Conservation (phyloP, 2,329 filamentous ascomycete species). For the Ascochyta viciae-villosae region DNA sequence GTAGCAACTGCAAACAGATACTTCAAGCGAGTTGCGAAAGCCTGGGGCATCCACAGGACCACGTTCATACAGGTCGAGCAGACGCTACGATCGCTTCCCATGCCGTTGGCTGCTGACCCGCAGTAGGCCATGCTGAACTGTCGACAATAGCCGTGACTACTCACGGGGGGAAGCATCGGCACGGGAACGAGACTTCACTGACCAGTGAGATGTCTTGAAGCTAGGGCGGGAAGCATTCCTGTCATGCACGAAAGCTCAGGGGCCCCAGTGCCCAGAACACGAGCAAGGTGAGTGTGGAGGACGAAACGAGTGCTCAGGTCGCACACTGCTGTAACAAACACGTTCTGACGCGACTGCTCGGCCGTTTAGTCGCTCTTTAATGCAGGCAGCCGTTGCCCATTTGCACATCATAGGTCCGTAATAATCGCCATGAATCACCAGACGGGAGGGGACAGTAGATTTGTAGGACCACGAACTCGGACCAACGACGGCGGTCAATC, state of each 20-base stretch:
- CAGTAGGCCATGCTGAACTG: slow-evolving; percentile 1
- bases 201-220: slow-evolving; percentile 1
- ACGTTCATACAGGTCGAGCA: background rate
- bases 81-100: background rate
- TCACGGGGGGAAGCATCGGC: slow-evolving; percentile 8
- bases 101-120: background rate
- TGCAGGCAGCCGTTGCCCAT: slow-evolving; percentile 8
- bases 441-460: background rate
- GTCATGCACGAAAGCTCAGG: slow-evolving; percentile 6
- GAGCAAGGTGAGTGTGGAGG: slow-evolving; percentile 13
- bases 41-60: background rate
- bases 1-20: background rate
- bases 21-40: background rate
- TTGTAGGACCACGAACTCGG: slow-evolving; percentile 1
- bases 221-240: slow-evolving; percentile 3
- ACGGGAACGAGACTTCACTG: slow-evolving; percentile 5
- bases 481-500: background rate
- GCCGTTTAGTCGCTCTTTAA: slow-evolving; percentile 4
- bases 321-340: slow-evolving; percentile 13
- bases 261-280: slow-evolving; percentile 7
- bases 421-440: background rate
- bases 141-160: background rate
- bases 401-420: slow-evolving; percentile 3
- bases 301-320: slow-evolving; percentile 7
- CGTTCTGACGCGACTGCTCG: slow-evolving; percentile 9